Percentiles rank a stretch among this genome's conserved stretches.
Conservation (phyloP, 176 grass and related monocot species). For the Eragrostis nindensis region DNA sequence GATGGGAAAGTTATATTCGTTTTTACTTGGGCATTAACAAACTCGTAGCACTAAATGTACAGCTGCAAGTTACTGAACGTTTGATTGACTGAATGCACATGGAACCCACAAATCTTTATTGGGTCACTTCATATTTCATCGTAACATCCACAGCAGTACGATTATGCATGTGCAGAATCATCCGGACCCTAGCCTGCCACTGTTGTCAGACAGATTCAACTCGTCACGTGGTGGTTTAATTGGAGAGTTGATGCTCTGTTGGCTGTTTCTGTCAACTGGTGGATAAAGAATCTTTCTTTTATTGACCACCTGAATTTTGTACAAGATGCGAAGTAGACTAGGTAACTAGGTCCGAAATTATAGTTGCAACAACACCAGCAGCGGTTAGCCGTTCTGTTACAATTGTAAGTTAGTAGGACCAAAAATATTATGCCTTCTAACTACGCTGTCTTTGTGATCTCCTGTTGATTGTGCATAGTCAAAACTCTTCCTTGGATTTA, state of each 20-base stretch:
- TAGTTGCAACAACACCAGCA: constrained; percentile 36
- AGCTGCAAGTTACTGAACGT: constrained; percentile 37
- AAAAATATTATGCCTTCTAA: constrained; percentile 14
- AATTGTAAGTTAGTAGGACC: constrained; percentile 6
- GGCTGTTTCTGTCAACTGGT: constrained; percentile 39
- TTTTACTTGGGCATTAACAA: constrained; percentile 30
- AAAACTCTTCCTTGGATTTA: constrained; percentile 19
- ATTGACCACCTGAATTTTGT: constrained; percentile 43
- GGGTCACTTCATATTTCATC: constrained; percentile 54
- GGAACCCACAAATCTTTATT: constrained; percentile 60
- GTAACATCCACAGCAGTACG: constrained; percentile 59
- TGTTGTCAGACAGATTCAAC: constrained; percentile 56
- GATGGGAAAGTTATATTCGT: constrained; percentile 2
- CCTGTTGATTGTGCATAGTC: neutral
- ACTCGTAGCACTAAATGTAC: constrained; percentile 6
- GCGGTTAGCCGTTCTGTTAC: constrained; percentile 21
- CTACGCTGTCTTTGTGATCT: constrained; percentile 22
- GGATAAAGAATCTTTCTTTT: constrained; percentile 45
- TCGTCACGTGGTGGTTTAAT: constrained; percentile 58
- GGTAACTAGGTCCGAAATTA: constrained; percentile 34
- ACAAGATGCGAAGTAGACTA: constrained; percentile 41
- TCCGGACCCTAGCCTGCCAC: constrained; percentile 52
- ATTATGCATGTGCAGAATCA: constrained; percentile 59
- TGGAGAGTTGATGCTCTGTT: constrained; percentile 43
- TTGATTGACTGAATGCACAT: constrained; percentile 45